phyloP scores from a whole-genome alignment of 2,329 filamentous ascomycete species.

The Balansia obtecta region DNA sequence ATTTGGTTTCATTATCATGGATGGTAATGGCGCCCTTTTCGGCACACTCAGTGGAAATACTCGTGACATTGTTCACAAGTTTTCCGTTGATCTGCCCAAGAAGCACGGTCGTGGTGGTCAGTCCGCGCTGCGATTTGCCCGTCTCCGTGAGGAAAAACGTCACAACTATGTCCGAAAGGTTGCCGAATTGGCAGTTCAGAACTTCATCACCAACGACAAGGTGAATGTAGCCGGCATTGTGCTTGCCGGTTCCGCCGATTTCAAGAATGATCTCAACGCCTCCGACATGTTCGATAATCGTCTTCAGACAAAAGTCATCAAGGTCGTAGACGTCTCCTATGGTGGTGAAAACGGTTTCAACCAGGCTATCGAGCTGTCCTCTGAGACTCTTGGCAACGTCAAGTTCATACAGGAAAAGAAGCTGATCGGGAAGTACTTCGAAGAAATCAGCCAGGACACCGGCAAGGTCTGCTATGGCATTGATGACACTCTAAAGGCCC shows the following conservation, averaged over 20 bases:
- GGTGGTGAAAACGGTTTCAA: slow-evolving; percentile 99
- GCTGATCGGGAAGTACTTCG: slow-evolving; percentile 96
- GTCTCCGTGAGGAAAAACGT: slow-evolving; percentile 98
- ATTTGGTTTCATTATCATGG: slow-evolving; percentile 99
- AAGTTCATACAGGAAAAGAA: slow-evolving; percentile 99
- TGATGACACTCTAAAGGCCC: slow-evolving; percentile 90
- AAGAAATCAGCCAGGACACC: slow-evolving; percentile 96
- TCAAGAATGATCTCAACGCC: slow-evolving; percentile 98
- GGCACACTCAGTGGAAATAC: slow-evolving; percentile 96
- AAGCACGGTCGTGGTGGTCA: slow-evolving; percentile 99
- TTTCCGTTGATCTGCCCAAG: slow-evolving; percentile 96
- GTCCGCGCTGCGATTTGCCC: slow-evolving; percentile 96
- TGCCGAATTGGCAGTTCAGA: slow-evolving; percentile 92
- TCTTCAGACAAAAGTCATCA: slow-evolving; percentile 91
- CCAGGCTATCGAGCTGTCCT: slow-evolving; percentile 90
- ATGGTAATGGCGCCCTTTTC: slow-evolving; percentile 95
- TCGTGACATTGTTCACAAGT: slow-evolving; percentile 92
- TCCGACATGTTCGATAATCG: slow-evolving; percentile 95
- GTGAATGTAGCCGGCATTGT: slow-evolving; percentile 95
- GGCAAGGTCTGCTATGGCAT: slow-evolving; percentile 97
- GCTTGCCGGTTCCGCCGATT: slow-evolving; percentile 92
- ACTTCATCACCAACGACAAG: slow-evolving; percentile 97
- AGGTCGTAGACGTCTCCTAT: slow-evolving; percentile 97
- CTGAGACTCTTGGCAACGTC: slow-evolving; percentile 95
- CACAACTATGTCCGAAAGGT: slow-evolving; percentile 99